Conservation (phyloP, 495 filamentous ascomycete genomes). For the Neurospora sp. region DNA sequence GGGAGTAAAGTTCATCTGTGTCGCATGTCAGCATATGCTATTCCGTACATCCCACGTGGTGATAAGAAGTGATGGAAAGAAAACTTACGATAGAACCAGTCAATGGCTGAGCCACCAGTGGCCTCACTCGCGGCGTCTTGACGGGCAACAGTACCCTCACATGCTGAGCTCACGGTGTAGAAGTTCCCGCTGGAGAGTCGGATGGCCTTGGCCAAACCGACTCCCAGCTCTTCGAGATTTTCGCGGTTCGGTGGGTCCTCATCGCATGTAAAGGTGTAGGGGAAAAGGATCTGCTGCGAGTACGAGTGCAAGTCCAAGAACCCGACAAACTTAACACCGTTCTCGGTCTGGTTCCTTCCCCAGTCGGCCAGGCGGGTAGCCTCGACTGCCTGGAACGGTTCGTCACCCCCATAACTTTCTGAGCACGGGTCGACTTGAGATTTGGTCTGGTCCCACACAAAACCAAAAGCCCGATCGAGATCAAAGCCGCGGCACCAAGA, state of each 20-base stretch:
- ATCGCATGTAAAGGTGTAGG: slow-evolving; percentile 78
- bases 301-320: slow-evolving; percentile 93
- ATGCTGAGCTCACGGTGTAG: slow-evolving; percentile 80
- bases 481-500: slow-evolving; percentile 82
- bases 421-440: slow-evolving; percentile 74
- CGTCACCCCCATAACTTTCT: slow-evolving; percentile 78
- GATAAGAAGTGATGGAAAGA: not conserved
- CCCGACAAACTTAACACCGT: slow-evolving; percentile 63
- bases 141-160: slow-evolving; percentile 60
- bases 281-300: slow-evolving; percentile 89
- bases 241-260: slow-evolving; percentile 73
- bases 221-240: slow-evolving; percentile 80
- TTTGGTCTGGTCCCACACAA: slow-evolving; percentile 66
- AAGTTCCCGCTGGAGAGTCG: slow-evolving; percentile 59
- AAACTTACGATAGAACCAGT: slow-evolving; percentile 78
- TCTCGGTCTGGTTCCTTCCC: slow-evolving; percentile 73
- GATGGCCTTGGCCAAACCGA: slow-evolving; percentile 87
- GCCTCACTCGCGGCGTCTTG: slow-evolving; percentile 20
- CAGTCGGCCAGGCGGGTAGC: slow-evolving; percentile 67
- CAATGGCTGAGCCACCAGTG: slow-evolving; percentile 75
- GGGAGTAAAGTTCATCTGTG: slow-evolving; percentile 60
- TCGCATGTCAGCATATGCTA: not conserved
- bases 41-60: not conserved
- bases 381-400: slow-evolving; percentile 78
- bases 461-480: slow-evolving; percentile 77